Base-by-base conservation (phyloP, 306 rosid genomes). In the Inga laurina region DNA sequence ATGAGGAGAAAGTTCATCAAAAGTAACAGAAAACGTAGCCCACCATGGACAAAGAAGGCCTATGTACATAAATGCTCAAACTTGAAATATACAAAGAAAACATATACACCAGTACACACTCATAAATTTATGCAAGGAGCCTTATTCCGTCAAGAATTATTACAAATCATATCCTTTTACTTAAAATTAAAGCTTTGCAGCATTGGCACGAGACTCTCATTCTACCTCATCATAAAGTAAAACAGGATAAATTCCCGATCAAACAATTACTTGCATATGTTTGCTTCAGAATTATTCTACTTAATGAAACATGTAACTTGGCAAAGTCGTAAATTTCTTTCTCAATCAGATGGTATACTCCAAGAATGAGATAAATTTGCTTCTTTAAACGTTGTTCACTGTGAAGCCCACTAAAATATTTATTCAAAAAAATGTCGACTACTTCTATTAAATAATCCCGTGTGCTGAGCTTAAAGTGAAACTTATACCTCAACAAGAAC, bases 401-500 rank as follows among this genome's bases (percentile, higher is more conserved):
- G 41, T 45, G 41, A n/a, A 35, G 7, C 3, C n/a, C 37, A 24
- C 37, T 21, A 54, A 22, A 52, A 24, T 0, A 62, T 46, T 46
- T 46, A 12, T 46, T 10, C 2, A 30, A 76, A 70, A 54, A 57
- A 10, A 9, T 10, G 30, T 22, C 30, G 15, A 57, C 30, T 4
- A 57, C n/a, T 57, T 57, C 64, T 19, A 19, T 56, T 19, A 7
- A 57, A n/a, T 10, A 41, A 43, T 10, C 75, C 75, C 75, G 4
- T 21, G 52, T 4, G 35, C 75, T 11, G 34, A 22, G 37, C 15
- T 8, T 24, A 72, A 72, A 24, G 11, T 45, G 7, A 45, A 45
- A 27, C 76, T 46, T 74, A n/a, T 84, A 92, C 94, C 97, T 92
- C 97, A 41, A 90, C 97, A 30, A 90, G 67, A 34, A 92, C 89